Percentiles rank a stretch among this genome's conserved stretches.
Conservation (phyloP, 2,329 filamentous ascomycete genomes). For the Neurospora crassa region DNA sequence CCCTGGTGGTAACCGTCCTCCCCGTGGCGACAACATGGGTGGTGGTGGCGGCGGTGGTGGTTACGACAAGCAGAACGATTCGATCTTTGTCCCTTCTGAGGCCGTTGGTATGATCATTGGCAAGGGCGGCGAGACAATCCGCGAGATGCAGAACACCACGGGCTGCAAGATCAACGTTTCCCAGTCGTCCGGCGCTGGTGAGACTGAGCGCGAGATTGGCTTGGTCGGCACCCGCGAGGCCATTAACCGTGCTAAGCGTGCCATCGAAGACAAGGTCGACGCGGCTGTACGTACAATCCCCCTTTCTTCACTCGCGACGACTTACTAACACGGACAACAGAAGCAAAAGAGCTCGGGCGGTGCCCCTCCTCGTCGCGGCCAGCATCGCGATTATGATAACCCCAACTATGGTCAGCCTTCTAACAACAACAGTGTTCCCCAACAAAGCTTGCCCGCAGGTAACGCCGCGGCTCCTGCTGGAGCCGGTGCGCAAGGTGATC, state of each 20-base stretch:
- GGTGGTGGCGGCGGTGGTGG: slow-evolving; percentile 33
- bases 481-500: slow-evolving; percentile 46
- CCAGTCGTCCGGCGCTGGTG: slow-evolving; percentile 65
- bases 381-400: slow-evolving; percentile 45
- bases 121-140: slow-evolving; percentile 88
- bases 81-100: slow-evolving; percentile 78
- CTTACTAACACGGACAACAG: slow-evolving; percentile 22
- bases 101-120: slow-evolving; percentile 95
- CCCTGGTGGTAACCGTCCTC: slow-evolving; percentile 20
- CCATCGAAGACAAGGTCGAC: slow-evolving; percentile 88
- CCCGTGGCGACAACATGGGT: slow-evolving; percentile 29
- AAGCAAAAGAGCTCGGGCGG: slow-evolving; percentile 44
- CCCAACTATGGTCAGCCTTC: slow-evolving; percentile 39
- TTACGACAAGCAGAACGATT: slow-evolving; percentile 67
- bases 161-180: slow-evolving; percentile 94
- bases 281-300: slow-evolving; percentile 56
- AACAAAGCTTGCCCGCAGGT: slow-evolving; percentile 26
- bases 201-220: slow-evolving; percentile 77
- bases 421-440: slow-evolving; percentile 33
- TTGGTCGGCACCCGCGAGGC: slow-evolving; percentile 69
- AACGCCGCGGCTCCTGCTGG: slow-evolving; percentile 26
- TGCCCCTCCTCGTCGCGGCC: slow-evolving; percentile 32
- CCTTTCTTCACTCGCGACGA: not conserved
- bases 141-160: slow-evolving; percentile 80
- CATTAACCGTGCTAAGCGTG: slow-evolving; percentile 70